Evolutionary conservation across 75 land plant species (phyloP).

Genomic region (Larix kaempferi): DNA sequence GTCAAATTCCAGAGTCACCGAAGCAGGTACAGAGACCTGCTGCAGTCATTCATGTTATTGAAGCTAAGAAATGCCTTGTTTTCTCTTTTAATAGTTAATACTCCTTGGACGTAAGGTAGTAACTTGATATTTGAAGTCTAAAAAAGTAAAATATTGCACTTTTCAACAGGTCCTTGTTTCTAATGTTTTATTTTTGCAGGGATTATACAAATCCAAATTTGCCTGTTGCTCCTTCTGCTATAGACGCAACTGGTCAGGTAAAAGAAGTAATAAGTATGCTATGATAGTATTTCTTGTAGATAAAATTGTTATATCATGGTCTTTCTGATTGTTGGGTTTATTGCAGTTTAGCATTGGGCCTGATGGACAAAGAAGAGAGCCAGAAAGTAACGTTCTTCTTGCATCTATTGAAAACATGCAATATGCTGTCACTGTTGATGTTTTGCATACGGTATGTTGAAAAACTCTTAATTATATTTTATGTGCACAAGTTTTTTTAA

Average conservation of each 20-base stretch:
- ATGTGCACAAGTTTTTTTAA: neutral
- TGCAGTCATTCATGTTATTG: neutral
- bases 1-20: constrained; percentile 61
- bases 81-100: too few relatives aligned
- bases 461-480: neutral
- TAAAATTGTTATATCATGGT: neutral
- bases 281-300: neutral
- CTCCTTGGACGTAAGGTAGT: too few relatives aligned
- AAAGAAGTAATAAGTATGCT: neutral
- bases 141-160: too few relatives aligned
- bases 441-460: constrained; percentile 52
- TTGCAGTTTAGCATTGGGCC: constrained; percentile 28
- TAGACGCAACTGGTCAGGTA: constrained; percentile 70
- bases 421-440: constrained; percentile 68
- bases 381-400: constrained; percentile 78
- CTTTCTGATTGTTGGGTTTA: neutral
- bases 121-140: neutral
- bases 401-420: constrained; percentile 83
- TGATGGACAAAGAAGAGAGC: constrained; percentile 69
- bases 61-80: neutral
- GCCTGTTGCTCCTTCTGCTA: constrained; percentile 79
- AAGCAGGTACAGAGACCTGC: constrained; percentile 34
- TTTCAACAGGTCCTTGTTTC: too few relatives aligned
- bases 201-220: constrained; percentile 87
- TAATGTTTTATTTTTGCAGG: constrained; percentile 23